Percentiles rank a stretch among this genome's conserved stretches.
Conservation (phyloP, 169 alveolate genomes). For the Plasmodium reichenowi region DNA sequence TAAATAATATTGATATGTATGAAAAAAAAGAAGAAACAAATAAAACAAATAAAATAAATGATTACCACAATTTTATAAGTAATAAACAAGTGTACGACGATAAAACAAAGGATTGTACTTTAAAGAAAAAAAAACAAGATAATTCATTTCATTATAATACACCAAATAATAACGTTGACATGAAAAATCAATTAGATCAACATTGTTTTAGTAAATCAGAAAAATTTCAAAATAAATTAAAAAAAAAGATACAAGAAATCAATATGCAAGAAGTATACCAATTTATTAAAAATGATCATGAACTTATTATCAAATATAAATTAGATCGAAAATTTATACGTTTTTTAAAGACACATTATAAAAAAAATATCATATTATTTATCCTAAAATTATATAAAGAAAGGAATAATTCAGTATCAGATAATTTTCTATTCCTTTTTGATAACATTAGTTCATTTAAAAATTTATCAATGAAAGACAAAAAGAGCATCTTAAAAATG, state of each 20-base stretch:
- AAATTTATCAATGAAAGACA: constrained; percentile 24
- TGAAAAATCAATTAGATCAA: background rate
- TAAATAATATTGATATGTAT: background rate
- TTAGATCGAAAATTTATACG: constrained; percentile 51
- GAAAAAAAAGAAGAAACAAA: background rate
- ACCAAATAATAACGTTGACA: background rate
- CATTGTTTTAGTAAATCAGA: constrained; percentile 5
- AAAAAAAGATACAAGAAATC: constrained; percentile 35
- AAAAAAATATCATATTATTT: constrained; percentile 35
- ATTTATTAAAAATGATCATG: constrained; percentile 62
- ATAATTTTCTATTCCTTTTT: constrained; percentile 40
- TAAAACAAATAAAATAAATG: background rate
- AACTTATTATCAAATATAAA: constrained; percentile 58
- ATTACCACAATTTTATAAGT: background rate
- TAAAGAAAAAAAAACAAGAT: background rate
- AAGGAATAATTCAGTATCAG: constrained; percentile 21
- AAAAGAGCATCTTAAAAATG: constrained; percentile 59
- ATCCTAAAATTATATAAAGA: constrained; percentile 53
- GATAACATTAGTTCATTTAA: constrained; percentile 45
- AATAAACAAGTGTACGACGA: background rate
- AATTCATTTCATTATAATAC: background rate
- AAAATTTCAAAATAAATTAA: constrained; percentile 14
- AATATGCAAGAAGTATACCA: constrained; percentile 49
- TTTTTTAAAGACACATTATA: constrained; percentile 45
- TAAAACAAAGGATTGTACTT: background rate